Evolutionary conservation across 495 filamentous ascomycete genomes (phyloP).

Genomic region (Podospora australis): DNA sequence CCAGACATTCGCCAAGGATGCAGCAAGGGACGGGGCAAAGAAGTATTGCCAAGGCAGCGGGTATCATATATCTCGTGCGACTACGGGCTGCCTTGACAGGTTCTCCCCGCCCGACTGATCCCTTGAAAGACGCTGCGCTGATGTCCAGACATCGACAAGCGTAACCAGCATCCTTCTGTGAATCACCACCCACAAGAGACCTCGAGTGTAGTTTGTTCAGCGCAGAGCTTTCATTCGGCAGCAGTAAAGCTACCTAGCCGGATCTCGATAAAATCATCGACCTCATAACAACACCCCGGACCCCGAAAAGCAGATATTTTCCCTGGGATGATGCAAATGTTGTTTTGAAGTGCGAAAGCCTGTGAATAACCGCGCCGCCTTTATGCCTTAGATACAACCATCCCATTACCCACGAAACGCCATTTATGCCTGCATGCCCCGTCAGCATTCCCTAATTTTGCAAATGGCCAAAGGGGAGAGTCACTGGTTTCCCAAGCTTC

Average conservation of each 20-base stretch:
- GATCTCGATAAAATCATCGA: slow-evolving; percentile 28
- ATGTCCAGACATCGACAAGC: slow-evolving; percentile 2
- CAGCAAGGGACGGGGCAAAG: background rate
- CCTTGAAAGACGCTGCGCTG: background rate
- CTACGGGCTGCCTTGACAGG: slow-evolving; percentile 4
- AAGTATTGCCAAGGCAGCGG: background rate
- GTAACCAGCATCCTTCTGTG: slow-evolving; percentile 3
- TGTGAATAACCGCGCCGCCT: slow-evolving; percentile 30
- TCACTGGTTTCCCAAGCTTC: background rate
- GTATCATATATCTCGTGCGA: slow-evolving; percentile 17
- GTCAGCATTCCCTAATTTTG: slow-evolving; percentile 28
- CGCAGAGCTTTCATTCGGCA: slow-evolving; percentile 31
- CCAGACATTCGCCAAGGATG: background rate
- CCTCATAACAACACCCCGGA: slow-evolving; percentile 33
- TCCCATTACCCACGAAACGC: slow-evolving; percentile 22
- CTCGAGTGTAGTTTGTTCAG: slow-evolving; percentile 20
- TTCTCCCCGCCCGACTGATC: slow-evolving; percentile 3
- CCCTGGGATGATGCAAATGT: slow-evolving; percentile 34
- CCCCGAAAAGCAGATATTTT: slow-evolving; percentile 30
- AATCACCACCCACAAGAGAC: slow-evolving; percentile 6
- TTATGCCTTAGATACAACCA: slow-evolving; percentile 27
- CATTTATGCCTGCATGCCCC: slow-evolving; percentile 20
- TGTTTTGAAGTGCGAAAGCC: slow-evolving; percentile 28
- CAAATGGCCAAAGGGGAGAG: no score
- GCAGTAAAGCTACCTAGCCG: slow-evolving; percentile 29